Conservation (phyloP, 805 yeast genomes). For the Tetrapisispora nanseiensis region DNA sequence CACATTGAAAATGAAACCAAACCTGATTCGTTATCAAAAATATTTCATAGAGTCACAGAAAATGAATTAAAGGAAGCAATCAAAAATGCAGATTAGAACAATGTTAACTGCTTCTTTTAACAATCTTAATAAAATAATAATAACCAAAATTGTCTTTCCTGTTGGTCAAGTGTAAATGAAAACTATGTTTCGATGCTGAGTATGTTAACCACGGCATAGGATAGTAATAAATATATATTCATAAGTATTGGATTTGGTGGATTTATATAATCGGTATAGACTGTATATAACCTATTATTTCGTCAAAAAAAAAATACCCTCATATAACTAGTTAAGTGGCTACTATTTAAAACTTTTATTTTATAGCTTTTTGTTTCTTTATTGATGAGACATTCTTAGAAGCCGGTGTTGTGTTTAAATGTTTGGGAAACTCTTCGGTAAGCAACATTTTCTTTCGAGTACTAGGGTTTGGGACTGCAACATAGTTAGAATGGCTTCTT, state of each 20-base stretch:
- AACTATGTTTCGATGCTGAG: too few relatives aligned
- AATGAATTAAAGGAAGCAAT: constrained; percentile 47
- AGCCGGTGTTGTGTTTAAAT: constrained; percentile 9
- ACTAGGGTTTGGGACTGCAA: constrained; percentile 7
- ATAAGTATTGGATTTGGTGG: too few relatives aligned
- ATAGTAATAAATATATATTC: too few relatives aligned
- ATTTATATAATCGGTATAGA: too few relatives aligned
- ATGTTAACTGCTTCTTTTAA: background rate
- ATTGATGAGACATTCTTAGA: background rate
- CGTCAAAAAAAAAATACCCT: too few relatives aligned
- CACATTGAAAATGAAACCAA: constrained; percentile 44
- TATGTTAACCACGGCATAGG: too few relatives aligned
- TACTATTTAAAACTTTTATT: background rate
- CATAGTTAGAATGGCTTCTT: background rate
- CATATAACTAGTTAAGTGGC: too few relatives aligned
- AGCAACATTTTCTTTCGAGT: constrained; percentile 25
- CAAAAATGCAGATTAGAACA: constrained; percentile 2
- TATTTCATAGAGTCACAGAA: constrained; percentile 58
- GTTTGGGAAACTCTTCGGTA: constrained; percentile 22
- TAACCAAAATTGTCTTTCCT: too few relatives aligned
- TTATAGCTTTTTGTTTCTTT: constrained; percentile 1
- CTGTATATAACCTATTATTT: too few relatives aligned
- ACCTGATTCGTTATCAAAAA: constrained; percentile 41
- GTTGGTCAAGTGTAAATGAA: too few relatives aligned
- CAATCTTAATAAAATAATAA: too few relatives aligned